phyloP scores from a whole-genome alignment of 257 asterid genomes.

The Ligustrum vulgare region DNA sequence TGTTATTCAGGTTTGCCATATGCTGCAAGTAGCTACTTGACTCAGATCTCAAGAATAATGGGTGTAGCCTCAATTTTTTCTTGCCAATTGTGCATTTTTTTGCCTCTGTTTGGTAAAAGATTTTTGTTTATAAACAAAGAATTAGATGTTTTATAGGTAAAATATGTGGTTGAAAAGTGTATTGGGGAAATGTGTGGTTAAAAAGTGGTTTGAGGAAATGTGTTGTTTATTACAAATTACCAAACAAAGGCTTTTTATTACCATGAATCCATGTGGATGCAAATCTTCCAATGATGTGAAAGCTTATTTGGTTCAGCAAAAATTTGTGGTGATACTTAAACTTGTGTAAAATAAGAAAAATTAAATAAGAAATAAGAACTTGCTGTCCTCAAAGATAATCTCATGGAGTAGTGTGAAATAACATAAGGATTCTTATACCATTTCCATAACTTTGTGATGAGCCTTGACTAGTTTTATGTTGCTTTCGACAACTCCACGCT shows the following conservation, averaged over 20 bases:
- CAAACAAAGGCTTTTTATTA: too few species aligned
- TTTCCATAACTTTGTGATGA: conserved; percentile 3
- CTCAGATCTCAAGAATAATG: not conserved
- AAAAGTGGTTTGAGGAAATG: too few species aligned
- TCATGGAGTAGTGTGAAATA: not conserved
- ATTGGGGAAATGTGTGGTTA: too few species aligned
- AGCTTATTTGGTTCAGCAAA: conserved; percentile 3
- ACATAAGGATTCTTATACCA: not conserved
- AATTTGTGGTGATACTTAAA: not conserved
- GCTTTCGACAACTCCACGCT: not conserved
- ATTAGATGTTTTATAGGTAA: too few species aligned
- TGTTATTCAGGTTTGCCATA: not conserved
- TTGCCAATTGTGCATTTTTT: not conserved
- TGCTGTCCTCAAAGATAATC: not conserved
- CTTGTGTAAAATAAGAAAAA: not conserved
- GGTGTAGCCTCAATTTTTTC: not conserved
- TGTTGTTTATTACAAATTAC: too few species aligned
- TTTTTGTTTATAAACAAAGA: too few species aligned
- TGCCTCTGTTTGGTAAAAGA: too few species aligned
- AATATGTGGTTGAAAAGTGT: too few species aligned
- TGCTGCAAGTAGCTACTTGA: not conserved
- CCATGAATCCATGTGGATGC: not conserved
- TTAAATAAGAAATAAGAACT: not conserved
- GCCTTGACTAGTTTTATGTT: not conserved
- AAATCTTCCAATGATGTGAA: not conserved